Percentiles rank a stretch among this genome's conserved stretches.
phyloP scores from a whole-genome alignment of 352 stramenopile species.

The Globisporangium cylindrosporum region DNA sequence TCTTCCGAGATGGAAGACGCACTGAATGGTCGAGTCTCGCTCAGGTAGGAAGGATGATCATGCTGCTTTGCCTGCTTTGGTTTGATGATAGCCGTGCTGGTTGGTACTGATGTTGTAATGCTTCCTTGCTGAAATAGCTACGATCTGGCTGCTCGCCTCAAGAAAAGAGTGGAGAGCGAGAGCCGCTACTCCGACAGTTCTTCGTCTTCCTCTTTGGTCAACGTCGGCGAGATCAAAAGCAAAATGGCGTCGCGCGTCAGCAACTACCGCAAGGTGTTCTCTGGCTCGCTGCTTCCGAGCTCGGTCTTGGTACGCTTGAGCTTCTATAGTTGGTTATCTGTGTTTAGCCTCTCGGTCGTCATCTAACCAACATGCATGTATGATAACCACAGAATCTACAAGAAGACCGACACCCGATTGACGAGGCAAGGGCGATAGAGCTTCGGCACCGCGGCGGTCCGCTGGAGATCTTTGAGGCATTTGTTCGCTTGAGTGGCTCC shows the following conservation, averaged over 20 bases:
- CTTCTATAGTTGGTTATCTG: neutral
- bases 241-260: constrained; percentile 48
- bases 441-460: constrained; percentile 10
- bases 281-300: constrained; percentile 29
- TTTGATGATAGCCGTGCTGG: neutral
- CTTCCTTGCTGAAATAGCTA: constrained; percentile 20
- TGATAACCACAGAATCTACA: neutral
- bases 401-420: neutral
- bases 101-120: constrained; percentile 8
- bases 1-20: constrained; percentile 11
- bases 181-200: constrained; percentile 2
- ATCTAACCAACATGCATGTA: neutral
- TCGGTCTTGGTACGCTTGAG: constrained; percentile 35
- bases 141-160: constrained; percentile 34
- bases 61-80: neutral
- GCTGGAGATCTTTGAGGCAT: constrained; percentile 16
- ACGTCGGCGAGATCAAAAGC: constrained; percentile 28
- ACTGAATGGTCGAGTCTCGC: constrained; percentile 20
- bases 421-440: neutral
- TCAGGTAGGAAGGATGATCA: constrained; percentile 30
- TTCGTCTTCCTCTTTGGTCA: neutral
- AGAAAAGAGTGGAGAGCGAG: constrained; percentile 39
- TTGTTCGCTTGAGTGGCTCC: neutral
- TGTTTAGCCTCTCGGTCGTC: neutral
- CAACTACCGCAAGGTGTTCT: constrained; percentile 37